Evolutionary conservation across 495 filamentous ascomycete species (phyloP).

Genomic region (Podospora australis): DNA sequence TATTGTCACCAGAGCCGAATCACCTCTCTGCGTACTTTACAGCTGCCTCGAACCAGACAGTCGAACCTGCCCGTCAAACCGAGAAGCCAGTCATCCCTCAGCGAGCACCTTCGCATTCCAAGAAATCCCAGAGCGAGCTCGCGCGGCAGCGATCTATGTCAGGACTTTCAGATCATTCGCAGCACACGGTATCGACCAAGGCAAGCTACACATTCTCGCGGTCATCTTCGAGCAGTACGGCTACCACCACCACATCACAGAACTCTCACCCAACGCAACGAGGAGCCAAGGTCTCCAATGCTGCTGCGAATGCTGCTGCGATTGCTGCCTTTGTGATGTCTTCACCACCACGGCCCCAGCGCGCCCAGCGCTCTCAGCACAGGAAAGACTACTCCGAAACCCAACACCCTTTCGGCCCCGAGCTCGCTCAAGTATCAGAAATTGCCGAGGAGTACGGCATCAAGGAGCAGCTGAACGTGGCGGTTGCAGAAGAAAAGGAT

Average conservation of each 20-base stretch:
- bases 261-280: conserved; percentile 26
- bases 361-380: conserved; percentile 14
- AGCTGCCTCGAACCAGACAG: conserved; percentile 43
- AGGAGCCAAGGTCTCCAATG: conserved; percentile 25
- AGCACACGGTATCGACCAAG: conserved; percentile 36
- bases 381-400: conserved; percentile 25
- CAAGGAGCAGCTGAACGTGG: conserved; percentile 52
- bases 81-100: conserved; percentile 63
- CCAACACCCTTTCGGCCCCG: conserved; percentile 61
- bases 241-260: conserved; percentile 31
- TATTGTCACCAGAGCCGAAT: conserved; percentile 58
- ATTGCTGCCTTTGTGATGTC: conserved; percentile 2
- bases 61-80: conserved; percentile 19
- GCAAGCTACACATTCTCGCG: conserved; percentile 41
- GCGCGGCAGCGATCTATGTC: conserved; percentile 59
- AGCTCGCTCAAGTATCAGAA: conserved; percentile 68
- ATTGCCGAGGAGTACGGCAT: conserved; percentile 81
- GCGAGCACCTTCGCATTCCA: conserved; percentile 77
- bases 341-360: conserved; percentile 6
- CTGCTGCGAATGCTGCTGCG: conserved; percentile 15
- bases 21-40: conserved; percentile 82
- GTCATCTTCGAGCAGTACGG: conserved; percentile 43
- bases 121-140: conserved; percentile 52
- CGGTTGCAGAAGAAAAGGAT: conserved; percentile 66
- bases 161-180: conserved; percentile 44